These are phyloP conservation scores for Nicotiana tabacum DNA, from an alignment of 257 asterid species.

Conservation along the genomic window DNA sequence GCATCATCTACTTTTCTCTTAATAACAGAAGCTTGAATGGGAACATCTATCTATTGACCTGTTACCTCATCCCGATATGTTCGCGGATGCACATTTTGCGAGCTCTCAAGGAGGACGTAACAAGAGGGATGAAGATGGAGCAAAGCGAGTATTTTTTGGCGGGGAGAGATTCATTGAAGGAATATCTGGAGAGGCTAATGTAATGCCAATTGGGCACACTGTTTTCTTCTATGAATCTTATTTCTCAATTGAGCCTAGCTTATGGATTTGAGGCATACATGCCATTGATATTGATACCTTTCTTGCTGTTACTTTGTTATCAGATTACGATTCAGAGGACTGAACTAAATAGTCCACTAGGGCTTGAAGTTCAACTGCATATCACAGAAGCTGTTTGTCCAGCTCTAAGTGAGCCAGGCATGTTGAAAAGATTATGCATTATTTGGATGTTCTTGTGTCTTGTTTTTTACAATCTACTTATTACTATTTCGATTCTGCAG, in stretches of 20 bases:
- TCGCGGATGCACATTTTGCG: conserved; percentile 55
- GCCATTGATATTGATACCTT: background rate
- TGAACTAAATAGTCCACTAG: conserved; percentile 74
- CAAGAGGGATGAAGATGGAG: conserved; percentile 94
- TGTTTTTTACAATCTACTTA: conserved; percentile 12
- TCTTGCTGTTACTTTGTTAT: conserved; percentile 10
- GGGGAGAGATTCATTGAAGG: conserved; percentile 97
- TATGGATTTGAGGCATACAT: background rate
- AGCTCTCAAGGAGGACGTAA: conserved; percentile 49
- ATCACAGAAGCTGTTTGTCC: conserved; percentile 92
- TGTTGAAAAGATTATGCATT: conserved; percentile 23
- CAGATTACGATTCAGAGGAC: conserved; percentile 98
- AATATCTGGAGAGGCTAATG: conserved; percentile 94
- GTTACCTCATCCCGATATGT: conserved; percentile 99
- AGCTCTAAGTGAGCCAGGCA: conserved; percentile 97
- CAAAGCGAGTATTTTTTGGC: conserved; percentile 94
- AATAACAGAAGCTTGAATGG: conserved; percentile 93
- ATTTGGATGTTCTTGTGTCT: conserved; percentile 5
- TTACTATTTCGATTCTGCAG: conserved; percentile 32
- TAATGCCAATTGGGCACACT: conserved; percentile 29
- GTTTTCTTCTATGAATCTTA: background rate
- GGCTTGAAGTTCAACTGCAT: conserved; percentile 90
- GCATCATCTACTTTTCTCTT: conserved; percentile 9
- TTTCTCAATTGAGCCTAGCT: conserved; percentile 5
- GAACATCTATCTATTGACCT: conserved; percentile 87